Conservation (phyloP, 768 basidiomycete species). For the Coprinopsis sp. region DNA sequence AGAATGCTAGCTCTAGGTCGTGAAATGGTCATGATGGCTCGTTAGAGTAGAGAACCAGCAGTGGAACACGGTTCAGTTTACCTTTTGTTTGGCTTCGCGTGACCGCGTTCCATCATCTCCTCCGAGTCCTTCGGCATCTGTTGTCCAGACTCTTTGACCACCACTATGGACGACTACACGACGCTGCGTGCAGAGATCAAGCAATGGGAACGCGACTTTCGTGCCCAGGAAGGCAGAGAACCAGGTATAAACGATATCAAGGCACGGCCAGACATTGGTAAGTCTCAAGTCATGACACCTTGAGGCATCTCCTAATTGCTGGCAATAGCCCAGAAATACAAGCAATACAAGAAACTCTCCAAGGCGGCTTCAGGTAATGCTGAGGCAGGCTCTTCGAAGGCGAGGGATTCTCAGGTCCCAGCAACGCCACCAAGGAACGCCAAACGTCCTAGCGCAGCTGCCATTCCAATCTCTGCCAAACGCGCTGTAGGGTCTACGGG, state of each 20-base stretch:
- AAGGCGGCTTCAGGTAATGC: constrained; percentile 33
- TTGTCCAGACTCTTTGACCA: constrained; percentile 5
- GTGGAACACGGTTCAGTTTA: neutral
- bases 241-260: constrained; percentile 72
- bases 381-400: constrained; percentile 1
- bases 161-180: constrained; percentile 39
- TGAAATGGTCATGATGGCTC: constrained; percentile 25
- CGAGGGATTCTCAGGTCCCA: constrained; percentile 24
- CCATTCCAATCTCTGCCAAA: constrained; percentile 42
- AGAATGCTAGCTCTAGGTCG: constrained; percentile 46
- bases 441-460: constrained; percentile 27
- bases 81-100: constrained; percentile 38
- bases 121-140: constrained; percentile 7
- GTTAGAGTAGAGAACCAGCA: constrained; percentile 9
- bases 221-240: constrained; percentile 45
- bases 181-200: constrained; percentile 68
- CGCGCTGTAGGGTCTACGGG: constrained; percentile 48
- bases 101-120: constrained; percentile 7
- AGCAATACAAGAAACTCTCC: constrained; percentile 70
- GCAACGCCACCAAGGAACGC: constrained; percentile 35
- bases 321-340: constrained; percentile 69
- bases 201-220: constrained; percentile 71
- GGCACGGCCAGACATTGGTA: constrained; percentile 57
- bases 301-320: constrained; percentile 12
- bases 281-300: constrained; percentile 19